These are phyloP conservation scores for Penicillium sp. DNA, from an alignment of 2,329 filamentous ascomycete genomes.

Conservation along the genomic window DNA sequence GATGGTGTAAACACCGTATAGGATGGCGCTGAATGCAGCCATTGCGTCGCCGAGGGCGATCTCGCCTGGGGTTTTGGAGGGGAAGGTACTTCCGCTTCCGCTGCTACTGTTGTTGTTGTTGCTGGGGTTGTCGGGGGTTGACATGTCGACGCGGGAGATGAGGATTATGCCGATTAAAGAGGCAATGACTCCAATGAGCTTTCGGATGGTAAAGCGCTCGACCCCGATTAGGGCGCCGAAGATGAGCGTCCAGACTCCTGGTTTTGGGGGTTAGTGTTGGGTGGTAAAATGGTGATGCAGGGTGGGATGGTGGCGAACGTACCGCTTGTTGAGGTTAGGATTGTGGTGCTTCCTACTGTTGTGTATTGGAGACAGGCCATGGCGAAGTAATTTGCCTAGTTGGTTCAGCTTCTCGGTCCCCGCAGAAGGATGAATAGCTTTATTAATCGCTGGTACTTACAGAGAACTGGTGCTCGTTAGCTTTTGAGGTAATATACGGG, in stretches of 20 bases:
- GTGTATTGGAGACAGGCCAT: slow-evolving; percentile 88
- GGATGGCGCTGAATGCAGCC: slow-evolving; percentile 74
- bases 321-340: slow-evolving; percentile 78
- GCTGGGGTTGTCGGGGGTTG: too few species aligned
- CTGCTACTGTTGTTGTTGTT: too few species aligned
- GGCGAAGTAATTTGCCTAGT: slow-evolving; percentile 83
- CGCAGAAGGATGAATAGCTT: too few species aligned
- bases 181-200: slow-evolving; percentile 74
- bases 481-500: too few species aligned
- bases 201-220: slow-evolving; percentile 72
- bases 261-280: too few species aligned
- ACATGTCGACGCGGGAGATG: slow-evolving; percentile 78
- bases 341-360: slow-evolving; percentile 82
- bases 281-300: too few species aligned
- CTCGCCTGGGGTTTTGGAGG: slow-evolving; percentile 56
- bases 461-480: too few species aligned
- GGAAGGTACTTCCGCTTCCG: too few species aligned
- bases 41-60: slow-evolving; percentile 81
- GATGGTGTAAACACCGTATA: slow-evolving; percentile 88
- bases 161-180: slow-evolving; percentile 75
- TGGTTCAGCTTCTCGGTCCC: too few species aligned
- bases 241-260: slow-evolving; percentile 76
- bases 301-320: too few species aligned
- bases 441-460: too few species aligned
- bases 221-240: slow-evolving; percentile 71